phyloP scores from a whole-genome alignment of 352 stramenopile species.

The Globisporangium perplexum region DNA sequence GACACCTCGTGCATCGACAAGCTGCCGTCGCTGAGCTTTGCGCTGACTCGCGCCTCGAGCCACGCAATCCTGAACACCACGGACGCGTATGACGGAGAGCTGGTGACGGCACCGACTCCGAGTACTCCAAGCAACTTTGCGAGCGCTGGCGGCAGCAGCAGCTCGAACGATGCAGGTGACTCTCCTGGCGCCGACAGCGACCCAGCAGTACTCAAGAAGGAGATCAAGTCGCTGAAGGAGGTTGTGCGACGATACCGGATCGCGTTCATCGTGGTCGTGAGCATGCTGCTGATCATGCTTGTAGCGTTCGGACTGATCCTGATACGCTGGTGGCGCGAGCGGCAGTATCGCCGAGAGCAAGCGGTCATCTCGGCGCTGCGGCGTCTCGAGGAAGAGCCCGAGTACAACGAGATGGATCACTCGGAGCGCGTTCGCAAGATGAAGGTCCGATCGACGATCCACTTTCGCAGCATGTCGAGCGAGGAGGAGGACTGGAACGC shows the following conservation, averaged over 20 bases:
- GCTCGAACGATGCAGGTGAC: conserved; percentile 4
- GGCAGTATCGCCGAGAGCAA: conserved; percentile 12
- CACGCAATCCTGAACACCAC: conserved; percentile 34
- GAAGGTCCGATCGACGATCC: conserved; percentile 5
- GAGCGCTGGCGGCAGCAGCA: conserved; percentile 10
- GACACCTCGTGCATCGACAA: conserved; percentile 48
- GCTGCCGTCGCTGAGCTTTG: conserved; percentile 27
- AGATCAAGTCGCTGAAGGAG: conserved; percentile 8
- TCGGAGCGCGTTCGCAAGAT: conserved; percentile 5
- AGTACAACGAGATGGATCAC: not conserved
- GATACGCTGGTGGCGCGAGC: conserved; percentile 12
- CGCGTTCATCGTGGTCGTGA: conserved; percentile 5
- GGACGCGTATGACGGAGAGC: conserved; percentile 42
- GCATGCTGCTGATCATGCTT: conserved; percentile 9
- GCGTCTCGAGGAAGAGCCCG: not conserved
- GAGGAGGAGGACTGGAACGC: conserved; percentile 8
- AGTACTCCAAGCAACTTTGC: conserved; percentile 8
- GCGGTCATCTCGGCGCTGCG: not conserved
- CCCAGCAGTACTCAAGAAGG: conserved; percentile 9
- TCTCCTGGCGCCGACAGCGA: not conserved
- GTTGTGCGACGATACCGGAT: conserved; percentile 4
- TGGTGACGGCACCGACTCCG: conserved; percentile 2
- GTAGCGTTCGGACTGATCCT: conserved; percentile 8
- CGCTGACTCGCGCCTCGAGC: conserved; percentile 25
- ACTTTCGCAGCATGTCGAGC: conserved; percentile 6